phyloP scores from a whole-genome alignment of 192 early-diverging fungal species.

The Spizellomyces punctatus region DNA sequence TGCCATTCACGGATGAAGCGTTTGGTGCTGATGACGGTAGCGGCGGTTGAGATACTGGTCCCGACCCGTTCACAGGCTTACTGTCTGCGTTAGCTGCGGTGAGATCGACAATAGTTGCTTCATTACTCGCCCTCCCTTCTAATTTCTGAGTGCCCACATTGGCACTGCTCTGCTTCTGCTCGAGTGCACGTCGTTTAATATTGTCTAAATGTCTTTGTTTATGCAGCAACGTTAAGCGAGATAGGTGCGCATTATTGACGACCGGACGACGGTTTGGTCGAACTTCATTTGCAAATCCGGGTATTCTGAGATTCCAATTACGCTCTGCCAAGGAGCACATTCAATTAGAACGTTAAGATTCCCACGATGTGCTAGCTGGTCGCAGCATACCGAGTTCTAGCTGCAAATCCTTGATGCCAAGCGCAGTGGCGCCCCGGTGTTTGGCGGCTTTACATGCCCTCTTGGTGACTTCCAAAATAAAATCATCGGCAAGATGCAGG shows the following conservation, averaged over 20 bases:
- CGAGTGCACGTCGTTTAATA: neutral
- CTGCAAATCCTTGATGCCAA: conserved; percentile 32
- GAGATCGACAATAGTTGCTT: too few relatives aligned
- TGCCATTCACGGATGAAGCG: too few relatives aligned
- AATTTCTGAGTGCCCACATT: too few relatives aligned
- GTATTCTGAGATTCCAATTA: conserved; percentile 30
- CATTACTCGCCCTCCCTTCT: too few relatives aligned
- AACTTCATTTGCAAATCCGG: conserved; percentile 19
- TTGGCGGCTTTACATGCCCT: conserved; percentile 29
- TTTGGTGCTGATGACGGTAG: too few relatives aligned
- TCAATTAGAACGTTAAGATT: neutral
- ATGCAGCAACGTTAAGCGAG: conserved; percentile 14
- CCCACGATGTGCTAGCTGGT: neutral
- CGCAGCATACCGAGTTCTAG: conserved; percentile 26
- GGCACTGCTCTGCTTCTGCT: too few relatives aligned
- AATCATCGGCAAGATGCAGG: conserved; percentile 24
- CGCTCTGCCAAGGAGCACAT: conserved; percentile 22
- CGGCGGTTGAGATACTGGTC: too few relatives aligned
- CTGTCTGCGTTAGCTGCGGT: too few relatives aligned
- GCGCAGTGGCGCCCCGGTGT: conserved; percentile 8
- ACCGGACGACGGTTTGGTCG: neutral
- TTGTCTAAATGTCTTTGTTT: conserved; percentile 7
- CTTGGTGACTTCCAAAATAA: conserved; percentile 8
- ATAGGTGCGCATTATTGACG: conserved; percentile 1
- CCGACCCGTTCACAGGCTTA: too few relatives aligned